phyloP scores from a whole-genome alignment of 371 early-diverging fungal species.

The Mortierella sp. region DNA sequence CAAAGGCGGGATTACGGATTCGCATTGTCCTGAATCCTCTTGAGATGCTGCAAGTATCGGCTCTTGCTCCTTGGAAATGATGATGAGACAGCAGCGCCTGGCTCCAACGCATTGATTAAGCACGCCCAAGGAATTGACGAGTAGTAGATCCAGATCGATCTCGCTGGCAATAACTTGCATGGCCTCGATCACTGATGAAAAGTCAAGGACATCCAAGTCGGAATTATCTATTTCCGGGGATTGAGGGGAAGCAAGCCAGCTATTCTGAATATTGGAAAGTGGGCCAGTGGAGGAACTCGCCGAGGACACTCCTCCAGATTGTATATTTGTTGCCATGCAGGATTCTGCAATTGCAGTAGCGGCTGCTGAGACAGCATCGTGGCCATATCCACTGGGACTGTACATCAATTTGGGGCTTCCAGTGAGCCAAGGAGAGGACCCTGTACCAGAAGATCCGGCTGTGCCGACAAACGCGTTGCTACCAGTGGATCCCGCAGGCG shows the following conservation, averaged over 20 bases:
- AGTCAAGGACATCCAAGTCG: slow-evolving; percentile 51
- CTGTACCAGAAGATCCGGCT: background rate
- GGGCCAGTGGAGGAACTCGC: slow-evolving; percentile 15
- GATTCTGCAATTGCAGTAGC: slow-evolving; percentile 38
- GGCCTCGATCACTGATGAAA: slow-evolving; percentile 55
- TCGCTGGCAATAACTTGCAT: slow-evolving; percentile 57
- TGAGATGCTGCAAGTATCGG: slow-evolving; percentile 43
- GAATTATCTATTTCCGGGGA: slow-evolving; percentile 46
- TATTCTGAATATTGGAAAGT: slow-evolving; percentile 23
- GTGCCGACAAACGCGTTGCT: slow-evolving; percentile 1
- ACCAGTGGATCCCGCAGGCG: background rate
- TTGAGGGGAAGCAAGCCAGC: slow-evolving; percentile 30
- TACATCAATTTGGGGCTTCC: slow-evolving; percentile 42
- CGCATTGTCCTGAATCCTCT: slow-evolving; percentile 36
- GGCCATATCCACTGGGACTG: slow-evolving; percentile 26
- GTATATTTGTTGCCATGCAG: slow-evolving; percentile 10
- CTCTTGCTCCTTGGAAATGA: slow-evolving; percentile 46
- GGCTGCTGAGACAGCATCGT: slow-evolving; percentile 38
- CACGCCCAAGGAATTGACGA: slow-evolving; percentile 51
- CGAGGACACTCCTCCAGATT: slow-evolving; percentile 10
- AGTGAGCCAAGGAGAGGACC: slow-evolving; percentile 37
- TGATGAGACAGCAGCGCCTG: slow-evolving; percentile 36
- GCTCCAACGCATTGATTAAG: slow-evolving; percentile 52
- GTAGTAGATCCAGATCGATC: slow-evolving; percentile 43
- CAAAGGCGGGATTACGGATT: slow-evolving; percentile 46